These are phyloP conservation scores for Flaveria brownii DNA, from an alignment of 129 eudicot genomes.

Conservation along the genomic window DNA sequence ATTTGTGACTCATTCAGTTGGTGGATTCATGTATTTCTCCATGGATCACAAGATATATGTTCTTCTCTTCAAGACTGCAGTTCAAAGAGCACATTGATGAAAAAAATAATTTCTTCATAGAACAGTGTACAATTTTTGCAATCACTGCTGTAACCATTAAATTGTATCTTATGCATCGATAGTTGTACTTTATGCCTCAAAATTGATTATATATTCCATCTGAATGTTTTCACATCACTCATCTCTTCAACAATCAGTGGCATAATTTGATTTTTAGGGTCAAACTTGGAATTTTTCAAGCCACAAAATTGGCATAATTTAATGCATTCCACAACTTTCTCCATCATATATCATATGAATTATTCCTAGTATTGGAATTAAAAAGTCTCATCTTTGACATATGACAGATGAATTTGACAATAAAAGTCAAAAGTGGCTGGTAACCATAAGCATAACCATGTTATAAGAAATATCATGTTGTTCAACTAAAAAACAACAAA, in stretches of 20 bases:
- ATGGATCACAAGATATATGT: background rate
- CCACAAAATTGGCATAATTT: background rate
- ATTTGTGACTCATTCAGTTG: background rate
- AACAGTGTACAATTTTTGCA: constrained; percentile 2
- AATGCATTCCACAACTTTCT: background rate
- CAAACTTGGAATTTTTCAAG: constrained; percentile 1
- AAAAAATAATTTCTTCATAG: background rate
- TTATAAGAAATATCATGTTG: background rate
- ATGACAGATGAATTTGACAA: background rate
- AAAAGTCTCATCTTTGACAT: background rate
- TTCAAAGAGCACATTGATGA: background rate
- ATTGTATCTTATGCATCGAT: constrained; percentile 7
- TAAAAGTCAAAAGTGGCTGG: background rate
- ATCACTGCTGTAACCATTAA: background rate
- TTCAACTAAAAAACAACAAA: constrained; percentile 1
- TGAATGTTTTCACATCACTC: constrained; percentile 1
- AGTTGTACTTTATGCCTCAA: background rate
- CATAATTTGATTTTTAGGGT: constrained; percentile 13
- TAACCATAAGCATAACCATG: background rate
- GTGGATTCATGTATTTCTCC: background rate
- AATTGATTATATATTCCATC: background rate
- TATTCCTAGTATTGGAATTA: background rate
- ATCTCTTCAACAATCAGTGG: constrained; percentile 14
- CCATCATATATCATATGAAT: constrained; percentile 6
- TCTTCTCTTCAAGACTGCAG: background rate